phyloP scores from a whole-genome alignment of 495 filamentous ascomycete genomes.

The Lasiosphaeria ovina region DNA sequence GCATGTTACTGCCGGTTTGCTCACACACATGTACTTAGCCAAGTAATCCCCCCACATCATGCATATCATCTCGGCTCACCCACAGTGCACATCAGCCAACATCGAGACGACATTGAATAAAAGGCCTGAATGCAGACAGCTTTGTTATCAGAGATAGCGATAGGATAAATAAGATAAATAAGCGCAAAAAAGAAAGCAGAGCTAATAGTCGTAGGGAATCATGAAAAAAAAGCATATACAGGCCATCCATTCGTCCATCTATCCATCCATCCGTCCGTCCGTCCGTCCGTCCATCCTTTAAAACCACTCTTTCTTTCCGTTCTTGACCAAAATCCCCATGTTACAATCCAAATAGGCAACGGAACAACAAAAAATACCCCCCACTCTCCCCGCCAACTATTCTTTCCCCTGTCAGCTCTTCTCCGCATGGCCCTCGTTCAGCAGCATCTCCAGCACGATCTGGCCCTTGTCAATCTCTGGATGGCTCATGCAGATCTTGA shows the following conservation, averaged over 20 bases:
- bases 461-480: slow-evolving; percentile 77
- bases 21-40: too few species aligned
- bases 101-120: too few species aligned
- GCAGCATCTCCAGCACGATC: slow-evolving; percentile 85
- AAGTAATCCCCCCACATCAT: too few species aligned
- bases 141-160: too few species aligned
- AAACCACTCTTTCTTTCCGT: neutral
- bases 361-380: neutral
- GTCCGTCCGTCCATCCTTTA: neutral
- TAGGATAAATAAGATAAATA: too few species aligned
- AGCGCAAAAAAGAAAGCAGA: too few species aligned
- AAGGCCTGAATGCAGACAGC: too few species aligned
- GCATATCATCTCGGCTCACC: too few species aligned
- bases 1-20: too few species aligned
- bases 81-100: too few species aligned
- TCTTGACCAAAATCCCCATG: neutral
- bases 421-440: slow-evolving; percentile 93
- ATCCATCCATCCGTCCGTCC: neutral
- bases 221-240: neutral
- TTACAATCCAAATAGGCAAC: neutral
- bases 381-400: neutral
- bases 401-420: slow-evolving; percentile 30
- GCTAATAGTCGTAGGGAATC: neutral
- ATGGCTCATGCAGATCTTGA: slow-evolving; percentile 95
- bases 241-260: neutral